These are phyloP conservation scores for Microbotryum lychnidis-dioicae DNA, from an alignment of 1,284 basidiomycete species.

Conservation along the genomic window DNA sequence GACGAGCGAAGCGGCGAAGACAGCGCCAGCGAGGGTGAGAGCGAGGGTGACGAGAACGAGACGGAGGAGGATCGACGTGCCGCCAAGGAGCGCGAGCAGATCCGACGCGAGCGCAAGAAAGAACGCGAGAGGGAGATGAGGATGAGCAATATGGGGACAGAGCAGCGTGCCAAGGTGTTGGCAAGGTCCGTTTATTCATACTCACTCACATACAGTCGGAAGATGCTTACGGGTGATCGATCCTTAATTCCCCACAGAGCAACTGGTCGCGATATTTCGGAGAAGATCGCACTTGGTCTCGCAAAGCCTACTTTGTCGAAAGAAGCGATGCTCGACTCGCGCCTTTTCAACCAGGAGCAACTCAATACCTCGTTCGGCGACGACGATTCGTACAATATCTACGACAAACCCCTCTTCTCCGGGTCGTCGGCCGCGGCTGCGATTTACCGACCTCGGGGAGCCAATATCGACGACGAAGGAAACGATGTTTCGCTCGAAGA, in stretches of 20 bases:
- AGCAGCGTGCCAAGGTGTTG: constrained; percentile 89
- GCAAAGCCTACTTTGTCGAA: constrained; percentile 93
- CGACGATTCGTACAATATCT: constrained; percentile 86
- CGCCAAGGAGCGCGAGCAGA: constrained; percentile 73
- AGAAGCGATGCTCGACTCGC: constrained; percentile 92
- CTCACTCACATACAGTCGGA: background rate
- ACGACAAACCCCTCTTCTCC: constrained; percentile 91
- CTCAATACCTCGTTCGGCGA: constrained; percentile 73
- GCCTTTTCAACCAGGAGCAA: constrained; percentile 93
- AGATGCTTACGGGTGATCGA: background rate
- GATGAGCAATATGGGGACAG: constrained; percentile 98
- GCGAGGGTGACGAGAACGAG: constrained; percentile 38
- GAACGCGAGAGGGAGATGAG: constrained; percentile 95
- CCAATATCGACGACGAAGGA: constrained; percentile 60
- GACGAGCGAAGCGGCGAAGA: constrained; percentile 19
- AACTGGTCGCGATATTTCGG: constrained; percentile 96
- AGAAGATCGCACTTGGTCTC: constrained; percentile 94
- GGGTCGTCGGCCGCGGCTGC: constrained; percentile 92
- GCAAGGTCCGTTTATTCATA: constrained; percentile 51
- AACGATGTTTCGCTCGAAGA: constrained; percentile 83
- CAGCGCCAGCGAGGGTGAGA: constrained; percentile 32
- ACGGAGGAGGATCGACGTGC: constrained; percentile 69
- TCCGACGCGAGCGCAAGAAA: constrained; percentile 81
- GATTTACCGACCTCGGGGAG: constrained; percentile 85
- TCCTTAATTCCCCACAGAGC: constrained; percentile 46